Conservation (phyloP, 805 yeast species). For the Hagleromyces aurorensis region DNA sequence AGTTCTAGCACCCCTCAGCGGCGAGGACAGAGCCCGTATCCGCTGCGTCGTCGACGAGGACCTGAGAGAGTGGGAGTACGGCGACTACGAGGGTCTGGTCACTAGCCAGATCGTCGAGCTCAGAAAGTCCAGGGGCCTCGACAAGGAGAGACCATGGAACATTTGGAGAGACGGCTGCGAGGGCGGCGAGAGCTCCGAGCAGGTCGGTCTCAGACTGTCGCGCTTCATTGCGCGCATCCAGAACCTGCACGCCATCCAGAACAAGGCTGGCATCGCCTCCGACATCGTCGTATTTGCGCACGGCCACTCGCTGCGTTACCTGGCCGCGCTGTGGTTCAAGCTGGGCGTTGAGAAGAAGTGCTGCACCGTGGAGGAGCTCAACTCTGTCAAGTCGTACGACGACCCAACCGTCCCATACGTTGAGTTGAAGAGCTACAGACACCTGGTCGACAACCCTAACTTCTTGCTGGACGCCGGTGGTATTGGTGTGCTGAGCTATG, state of each 20-base stretch:
- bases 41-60: slow-evolving; percentile 52
- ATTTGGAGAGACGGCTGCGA: slow-evolving; percentile 95
- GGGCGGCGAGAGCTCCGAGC: slow-evolving; percentile 64
- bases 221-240: slow-evolving; percentile 57
- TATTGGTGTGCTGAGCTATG: slow-evolving; percentile 84
- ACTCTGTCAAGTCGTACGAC: slow-evolving; percentile 16
- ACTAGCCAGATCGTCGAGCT: slow-evolving; percentile 58
- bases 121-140: slow-evolving; percentile 54
- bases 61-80: slow-evolving; percentile 92
- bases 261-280: slow-evolving; percentile 44
- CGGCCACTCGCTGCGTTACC: slow-evolving; percentile 86
- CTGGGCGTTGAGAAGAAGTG: slow-evolving; percentile 29
- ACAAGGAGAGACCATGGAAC: slow-evolving; percentile 48
- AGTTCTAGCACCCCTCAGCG: slow-evolving; percentile 43
- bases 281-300: slow-evolving; percentile 85
- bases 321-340: slow-evolving; percentile 80
- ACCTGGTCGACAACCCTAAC: slow-evolving; percentile 53
- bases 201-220: slow-evolving; percentile 69
- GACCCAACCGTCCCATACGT: slow-evolving; percentile 31
- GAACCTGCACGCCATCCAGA: slow-evolving; percentile 46
- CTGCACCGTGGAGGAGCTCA: slow-evolving; percentile 17
- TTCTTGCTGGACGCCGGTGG: slow-evolving; percentile 92
- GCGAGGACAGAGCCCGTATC: slow-evolving; percentile 36
- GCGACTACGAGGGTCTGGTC: slow-evolving; percentile 83
- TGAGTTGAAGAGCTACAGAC: slow-evolving; percentile 28